These are phyloP conservation scores for Paecilomyces sp. DNA, from an alignment of 2,329 filamentous ascomycete genomes.

Conservation along the genomic window DNA sequence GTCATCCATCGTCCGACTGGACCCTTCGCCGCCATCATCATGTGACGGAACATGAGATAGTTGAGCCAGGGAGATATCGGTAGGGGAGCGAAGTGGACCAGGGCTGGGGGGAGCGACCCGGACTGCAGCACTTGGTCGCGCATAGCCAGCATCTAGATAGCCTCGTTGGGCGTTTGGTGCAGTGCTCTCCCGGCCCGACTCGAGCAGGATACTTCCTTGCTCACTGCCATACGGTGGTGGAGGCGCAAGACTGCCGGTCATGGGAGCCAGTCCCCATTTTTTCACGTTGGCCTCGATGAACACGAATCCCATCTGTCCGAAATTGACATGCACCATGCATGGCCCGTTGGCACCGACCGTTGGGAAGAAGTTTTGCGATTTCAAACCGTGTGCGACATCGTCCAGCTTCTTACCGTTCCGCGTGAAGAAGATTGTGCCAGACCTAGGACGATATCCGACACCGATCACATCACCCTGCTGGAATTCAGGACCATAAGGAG, in stretches of 20 bases:
- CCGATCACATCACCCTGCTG: slow-evolving; percentile 95
- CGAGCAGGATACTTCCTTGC: slow-evolving; percentile 90
- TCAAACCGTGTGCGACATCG: slow-evolving; percentile 86
- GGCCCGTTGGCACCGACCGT: slow-evolving; percentile 95
- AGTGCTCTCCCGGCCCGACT: slow-evolving; percentile 62
- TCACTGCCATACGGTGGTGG: slow-evolving; percentile 96
- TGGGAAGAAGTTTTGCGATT: slow-evolving; percentile 94
- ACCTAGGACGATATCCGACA: slow-evolving; percentile 88
- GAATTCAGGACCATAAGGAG: slow-evolving; percentile 72
- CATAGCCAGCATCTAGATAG: slow-evolving; percentile 56
- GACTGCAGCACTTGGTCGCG: slow-evolving; percentile 71
- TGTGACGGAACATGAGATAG: slow-evolving; percentile 63
- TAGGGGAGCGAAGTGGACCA: slow-evolving; percentile 82
- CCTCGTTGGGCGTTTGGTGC: slow-evolving; percentile 31
- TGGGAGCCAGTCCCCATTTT: slow-evolving; percentile 96
- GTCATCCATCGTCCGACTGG: slow-evolving; percentile 41
- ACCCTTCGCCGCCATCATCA: slow-evolving; percentile 66
- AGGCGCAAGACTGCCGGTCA: slow-evolving; percentile 89
- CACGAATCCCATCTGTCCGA: slow-evolving; percentile 95
- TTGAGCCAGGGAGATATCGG: slow-evolving; percentile 89
- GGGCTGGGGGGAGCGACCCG: slow-evolving; percentile 70
- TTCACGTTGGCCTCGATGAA: slow-evolving; percentile 99
- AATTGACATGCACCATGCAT: slow-evolving; percentile 89
- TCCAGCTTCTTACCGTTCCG: slow-evolving; percentile 96
- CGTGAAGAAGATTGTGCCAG: slow-evolving; percentile 94